Evolutionary conservation across 2,329 filamentous ascomycete species (phyloP).

Genomic region (Talaromyces pinophilus): DNA sequence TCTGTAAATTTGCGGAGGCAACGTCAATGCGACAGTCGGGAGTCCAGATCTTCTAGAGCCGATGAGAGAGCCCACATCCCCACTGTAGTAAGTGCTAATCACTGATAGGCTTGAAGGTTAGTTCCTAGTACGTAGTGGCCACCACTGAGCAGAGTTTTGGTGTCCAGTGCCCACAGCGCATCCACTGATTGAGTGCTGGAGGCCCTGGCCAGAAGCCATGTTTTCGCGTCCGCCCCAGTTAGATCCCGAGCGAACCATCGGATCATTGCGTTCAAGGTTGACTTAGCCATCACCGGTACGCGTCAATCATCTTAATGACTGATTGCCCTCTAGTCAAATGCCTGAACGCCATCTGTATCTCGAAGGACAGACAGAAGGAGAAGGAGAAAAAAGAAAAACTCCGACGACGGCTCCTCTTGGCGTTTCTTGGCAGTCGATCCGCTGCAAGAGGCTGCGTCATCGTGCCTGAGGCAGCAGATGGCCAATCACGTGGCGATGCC

Average conservation of each 20-base stretch:
- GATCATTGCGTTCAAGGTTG: background rate
- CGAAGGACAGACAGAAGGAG: background rate
- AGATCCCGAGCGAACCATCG: conserved; percentile 1
- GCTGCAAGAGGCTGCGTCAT: background rate
- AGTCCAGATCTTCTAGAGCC: background rate
- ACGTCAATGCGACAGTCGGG: background rate
- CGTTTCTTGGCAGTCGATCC: conserved; percentile 1
- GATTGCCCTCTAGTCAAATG: background rate
- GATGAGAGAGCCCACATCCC: background rate
- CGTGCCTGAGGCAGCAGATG: background rate
- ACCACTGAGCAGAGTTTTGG: background rate
- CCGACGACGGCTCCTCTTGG: background rate
- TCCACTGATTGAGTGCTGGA: background rate
- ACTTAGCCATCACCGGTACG: background rate
- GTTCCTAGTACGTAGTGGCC: background rate
- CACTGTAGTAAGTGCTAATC: background rate
- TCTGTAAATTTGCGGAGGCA: conserved; percentile 4
- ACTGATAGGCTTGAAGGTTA: background rate
- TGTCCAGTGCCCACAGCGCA: background rate
- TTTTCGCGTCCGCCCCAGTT: background rate
- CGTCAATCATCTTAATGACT: background rate
- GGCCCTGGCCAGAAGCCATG: background rate
- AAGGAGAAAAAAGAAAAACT: background rate
- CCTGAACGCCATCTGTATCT: background rate
- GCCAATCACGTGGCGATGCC: background rate